Base-by-base conservation (phyloP, 2,329 filamentous ascomycete genomes). In the Penicillium sp. region DNA sequence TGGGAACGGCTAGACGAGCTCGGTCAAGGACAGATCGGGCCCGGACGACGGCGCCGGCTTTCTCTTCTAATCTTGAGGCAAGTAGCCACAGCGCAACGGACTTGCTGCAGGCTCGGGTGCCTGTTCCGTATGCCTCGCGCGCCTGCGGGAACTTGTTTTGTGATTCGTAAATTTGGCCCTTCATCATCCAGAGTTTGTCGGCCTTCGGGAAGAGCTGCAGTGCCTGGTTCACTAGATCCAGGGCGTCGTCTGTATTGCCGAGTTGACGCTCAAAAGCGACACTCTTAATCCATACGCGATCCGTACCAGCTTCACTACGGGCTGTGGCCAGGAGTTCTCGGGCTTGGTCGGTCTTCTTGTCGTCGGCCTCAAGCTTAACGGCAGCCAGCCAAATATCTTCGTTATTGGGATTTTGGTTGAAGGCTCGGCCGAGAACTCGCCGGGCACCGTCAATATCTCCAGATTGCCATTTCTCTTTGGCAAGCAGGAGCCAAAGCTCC, bases 311-410 rank as follows among this genome's bases (percentile, higher is more conserved):
- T 71, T 96, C 89, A 54, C 89, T 85, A 51, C 94, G 86, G 19
- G 94, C 94, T 11, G 89, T 88, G 49, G 86, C 84, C 36, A 99
- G 82, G 23, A 99, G 84, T 57, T 88, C 84, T 41, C 92, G 82
- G 0, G 94, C 94, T 68, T 94, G 86, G 35, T 91, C 88, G 38
- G 84, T 86, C 66, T 96, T 86, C 40, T 86, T 84, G 57, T 91
- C 93, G 67, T 97, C 92, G 0, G 94, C 91, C 74, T 99, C 94
- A 29, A 99, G 84, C 72, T 97, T 96, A 61, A 99, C 94, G 42
- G 94, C 94, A 14, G 92, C 90, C 44, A 97, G 86, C 88, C 94
- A 99, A 61, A 99, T 97, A 70, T 97, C 91, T 73, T 99, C 94
- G 75, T 96, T 97, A 72, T 95, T 92, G 1, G 91, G 91, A 65